Conservation (phyloP, 768 basidiomycete species). For the Saitozyma podzolica region DNA sequence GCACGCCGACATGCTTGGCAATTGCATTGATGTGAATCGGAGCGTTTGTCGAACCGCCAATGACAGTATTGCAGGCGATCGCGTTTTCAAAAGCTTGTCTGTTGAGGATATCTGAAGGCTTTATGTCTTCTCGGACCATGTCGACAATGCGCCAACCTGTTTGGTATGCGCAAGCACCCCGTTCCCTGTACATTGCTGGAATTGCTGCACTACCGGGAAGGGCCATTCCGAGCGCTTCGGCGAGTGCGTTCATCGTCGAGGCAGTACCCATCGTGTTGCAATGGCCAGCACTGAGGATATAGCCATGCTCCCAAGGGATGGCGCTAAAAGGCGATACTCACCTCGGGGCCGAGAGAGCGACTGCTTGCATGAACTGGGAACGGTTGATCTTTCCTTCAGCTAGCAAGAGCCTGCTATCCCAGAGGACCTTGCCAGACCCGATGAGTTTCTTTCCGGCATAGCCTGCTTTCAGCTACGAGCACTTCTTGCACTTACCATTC, state of each 20-base stretch:
- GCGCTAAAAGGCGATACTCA: slow-evolving; percentile 7
- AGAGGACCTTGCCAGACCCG: slow-evolving; percentile 47
- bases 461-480: slow-evolving; percentile 15
- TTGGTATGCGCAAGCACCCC: slow-evolving; percentile 48
- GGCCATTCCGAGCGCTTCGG: slow-evolving; percentile 51
- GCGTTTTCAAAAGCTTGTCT: slow-evolving; percentile 46
- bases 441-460: slow-evolving; percentile 37
- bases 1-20: slow-evolving; percentile 44
- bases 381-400: slow-evolving; percentile 39
- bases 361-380: slow-evolving; percentile 39
- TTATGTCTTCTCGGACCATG: slow-evolving; percentile 47
- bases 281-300: slow-evolving; percentile 30
- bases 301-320: background rate
- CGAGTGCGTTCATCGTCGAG: slow-evolving; percentile 50
- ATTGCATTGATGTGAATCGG: slow-evolving; percentile 47
- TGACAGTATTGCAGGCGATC: slow-evolving; percentile 39
- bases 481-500: slow-evolving; percentile 28
- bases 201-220: slow-evolving; percentile 48
- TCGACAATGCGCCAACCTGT: slow-evolving; percentile 48
- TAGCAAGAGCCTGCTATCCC: slow-evolving; percentile 39
- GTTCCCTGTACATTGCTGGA: slow-evolving; percentile 50
- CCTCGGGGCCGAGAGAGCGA: slow-evolving; percentile 41
- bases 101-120: slow-evolving; percentile 48
- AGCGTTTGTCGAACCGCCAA: slow-evolving; percentile 48
- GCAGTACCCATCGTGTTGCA: slow-evolving; percentile 52